A percentile compares a stretch with the other conserved stretches of the same genome.
Evolutionary conservation across 1,284 basidiomycete genomes (phyloP).

Genomic region (Trametes hirsuta): DNA sequence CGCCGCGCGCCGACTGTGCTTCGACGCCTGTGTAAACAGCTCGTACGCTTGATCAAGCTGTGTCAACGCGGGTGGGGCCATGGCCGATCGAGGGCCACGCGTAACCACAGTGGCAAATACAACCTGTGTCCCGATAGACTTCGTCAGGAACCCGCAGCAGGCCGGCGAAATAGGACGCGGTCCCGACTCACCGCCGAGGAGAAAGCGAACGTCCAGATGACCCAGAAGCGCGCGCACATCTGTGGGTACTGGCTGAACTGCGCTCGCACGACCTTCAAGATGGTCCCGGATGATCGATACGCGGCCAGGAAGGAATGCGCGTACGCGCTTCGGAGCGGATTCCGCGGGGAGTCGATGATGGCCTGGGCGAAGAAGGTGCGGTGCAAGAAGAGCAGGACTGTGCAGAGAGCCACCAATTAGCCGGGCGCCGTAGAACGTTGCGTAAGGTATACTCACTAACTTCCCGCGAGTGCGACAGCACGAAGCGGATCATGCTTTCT

Average conservation of each 20-base stretch:
- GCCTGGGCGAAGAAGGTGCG: conserved; percentile 45
- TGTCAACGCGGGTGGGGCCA: conserved; percentile 31
- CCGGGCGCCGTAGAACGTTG: neutral
- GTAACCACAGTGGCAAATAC: conserved; percentile 35
- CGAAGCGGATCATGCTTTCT: conserved; percentile 45
- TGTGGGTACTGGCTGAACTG: conserved; percentile 33
- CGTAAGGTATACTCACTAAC: conserved; percentile 34
- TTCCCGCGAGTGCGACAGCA: conserved; percentile 45
- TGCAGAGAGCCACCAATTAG: neutral
- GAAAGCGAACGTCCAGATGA: conserved; percentile 43
- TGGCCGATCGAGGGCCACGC: conserved; percentile 33
- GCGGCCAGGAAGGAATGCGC: conserved; percentile 44
- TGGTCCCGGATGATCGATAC: conserved; percentile 38
- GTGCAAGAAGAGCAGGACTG: conserved; percentile 45
- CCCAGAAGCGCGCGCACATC: conserved; percentile 40
- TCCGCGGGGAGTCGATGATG: conserved; percentile 41
- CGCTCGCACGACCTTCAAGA: conserved; percentile 38
- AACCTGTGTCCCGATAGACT: conserved; percentile 19
- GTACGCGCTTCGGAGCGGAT: conserved; percentile 43
- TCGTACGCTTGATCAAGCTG: conserved; percentile 35
- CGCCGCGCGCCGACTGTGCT: conserved; percentile 35
- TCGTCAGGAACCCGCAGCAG: conserved; percentile 4
- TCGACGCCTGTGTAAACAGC: conserved; percentile 34
- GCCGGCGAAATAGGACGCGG: neutral
- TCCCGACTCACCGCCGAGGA: conserved; percentile 41